Evolutionary conservation across 164 flowering plant genomes (phyloP).

Genomic region (Nelumbo lutea): DNA sequence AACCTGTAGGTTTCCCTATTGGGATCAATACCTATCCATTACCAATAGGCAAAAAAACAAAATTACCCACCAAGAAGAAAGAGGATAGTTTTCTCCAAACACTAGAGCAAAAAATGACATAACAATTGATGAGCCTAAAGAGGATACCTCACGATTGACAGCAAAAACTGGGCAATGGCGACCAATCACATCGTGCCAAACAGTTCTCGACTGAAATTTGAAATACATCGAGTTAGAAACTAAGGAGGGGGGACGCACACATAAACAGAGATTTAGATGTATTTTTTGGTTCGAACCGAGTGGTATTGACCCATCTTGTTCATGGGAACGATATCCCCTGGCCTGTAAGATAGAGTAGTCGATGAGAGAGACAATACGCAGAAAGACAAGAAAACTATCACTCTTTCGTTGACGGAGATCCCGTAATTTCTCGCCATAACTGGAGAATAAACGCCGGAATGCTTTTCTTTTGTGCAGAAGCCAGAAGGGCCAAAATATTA

Average conservation of each 20-base stretch:
- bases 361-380: constrained; percentile 19
- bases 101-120: no score
- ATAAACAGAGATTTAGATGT: background rate
- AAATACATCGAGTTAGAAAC: background rate
- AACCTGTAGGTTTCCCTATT: constrained; percentile 78
- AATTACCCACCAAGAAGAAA: background rate
- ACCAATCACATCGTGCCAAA: constrained; percentile 89
- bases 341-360: constrained; percentile 55
- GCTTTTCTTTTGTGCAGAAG: no score
- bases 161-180: constrained; percentile 87
- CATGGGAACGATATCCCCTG: constrained; percentile 92
- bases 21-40: constrained; percentile 71
- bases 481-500: no score
- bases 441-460: background rate
- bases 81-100: no score
- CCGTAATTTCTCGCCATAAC: constrained; percentile 17
- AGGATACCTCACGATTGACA: constrained; percentile 91
- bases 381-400: constrained; percentile 4
- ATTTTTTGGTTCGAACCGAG: constrained; percentile 39
- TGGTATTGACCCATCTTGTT: constrained; percentile 97
- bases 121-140: background rate
- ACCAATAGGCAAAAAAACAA: constrained; percentile 1
- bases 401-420: constrained; percentile 2
- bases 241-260: background rate
- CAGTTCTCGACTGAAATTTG: constrained; percentile 64